A percentile compares a stretch with the other conserved stretches of the same genome.
Conservation (phyloP, 306 rosid genomes). For the Lupinus albus region DNA sequence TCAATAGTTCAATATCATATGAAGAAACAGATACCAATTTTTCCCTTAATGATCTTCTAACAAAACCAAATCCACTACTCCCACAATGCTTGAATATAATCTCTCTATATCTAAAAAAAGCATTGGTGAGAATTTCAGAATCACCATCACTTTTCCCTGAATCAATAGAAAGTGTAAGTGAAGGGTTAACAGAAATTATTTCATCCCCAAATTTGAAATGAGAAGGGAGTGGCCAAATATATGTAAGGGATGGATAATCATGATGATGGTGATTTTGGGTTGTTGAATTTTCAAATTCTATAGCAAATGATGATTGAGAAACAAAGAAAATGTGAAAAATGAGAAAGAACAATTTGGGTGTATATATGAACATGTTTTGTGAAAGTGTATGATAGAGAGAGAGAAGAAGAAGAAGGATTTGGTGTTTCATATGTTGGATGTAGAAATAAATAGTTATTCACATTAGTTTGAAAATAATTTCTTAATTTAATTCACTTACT, state of each 20-base stretch:
- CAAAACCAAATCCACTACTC: constrained; percentile 28
- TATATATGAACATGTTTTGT: constrained; percentile 15
- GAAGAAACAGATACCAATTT: constrained; percentile 10
- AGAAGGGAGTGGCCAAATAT: constrained; percentile 86
- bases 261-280: not conserved
- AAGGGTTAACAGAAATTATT: constrained; percentile 74
- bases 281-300: not conserved
- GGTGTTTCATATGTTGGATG: too few relatives aligned
- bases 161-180: constrained; percentile 49
- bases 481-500: too few relatives aligned
- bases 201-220: constrained; percentile 62
- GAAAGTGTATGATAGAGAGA: not conserved
- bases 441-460: too few relatives aligned
- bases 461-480: too few relatives aligned
- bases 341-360: constrained; percentile 32
- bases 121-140: constrained; percentile 55
- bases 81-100: constrained; percentile 65
- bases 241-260: constrained; percentile 47
- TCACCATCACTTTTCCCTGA: constrained; percentile 54
- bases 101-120: constrained; percentile 70
- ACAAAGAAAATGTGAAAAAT: constrained; percentile 29
- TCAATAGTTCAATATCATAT: constrained; percentile 59
- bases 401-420: not conserved
- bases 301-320: constrained; percentile 26
- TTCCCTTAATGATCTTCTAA: constrained; percentile 48